Evolutionary conservation across 2,329 filamentous ascomycete genomes (phyloP).

Genomic region (Elsinoe perseae): DNA sequence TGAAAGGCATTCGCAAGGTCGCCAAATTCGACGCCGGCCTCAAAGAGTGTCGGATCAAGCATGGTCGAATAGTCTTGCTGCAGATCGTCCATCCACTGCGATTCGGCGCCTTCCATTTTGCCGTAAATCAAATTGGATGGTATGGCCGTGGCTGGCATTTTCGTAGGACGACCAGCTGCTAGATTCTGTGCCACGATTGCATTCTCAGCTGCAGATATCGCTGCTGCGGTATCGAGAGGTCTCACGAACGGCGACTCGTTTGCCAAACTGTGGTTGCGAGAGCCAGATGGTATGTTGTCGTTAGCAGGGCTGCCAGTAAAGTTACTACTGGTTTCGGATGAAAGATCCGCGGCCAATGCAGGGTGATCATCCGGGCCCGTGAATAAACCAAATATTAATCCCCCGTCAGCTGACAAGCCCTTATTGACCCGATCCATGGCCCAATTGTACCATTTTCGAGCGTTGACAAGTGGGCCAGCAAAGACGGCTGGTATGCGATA

Average conservation of each 20-base stretch:
- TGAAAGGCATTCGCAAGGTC: constrained; percentile 3
- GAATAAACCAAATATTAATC: background rate
- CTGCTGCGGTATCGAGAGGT: background rate
- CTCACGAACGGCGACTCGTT: background rate
- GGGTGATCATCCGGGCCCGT: constrained; percentile 8
- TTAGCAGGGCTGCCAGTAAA: background rate
- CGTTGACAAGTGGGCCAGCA: background rate
- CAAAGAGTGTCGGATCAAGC: constrained; percentile 13
- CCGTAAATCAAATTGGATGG: background rate
- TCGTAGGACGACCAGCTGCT: background rate
- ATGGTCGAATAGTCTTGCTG: constrained; percentile 11
- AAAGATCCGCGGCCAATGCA: background rate
- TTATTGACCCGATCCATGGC: background rate
- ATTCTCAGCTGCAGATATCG: background rate
- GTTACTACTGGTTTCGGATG: background rate
- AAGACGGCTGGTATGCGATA: constrained; percentile 11
- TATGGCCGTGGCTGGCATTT: background rate
- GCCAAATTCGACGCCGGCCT: background rate
- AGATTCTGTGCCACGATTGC: background rate
- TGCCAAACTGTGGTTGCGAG: background rate
- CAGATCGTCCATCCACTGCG: constrained; percentile 9
- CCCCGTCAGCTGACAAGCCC: background rate
- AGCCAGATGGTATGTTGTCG: background rate
- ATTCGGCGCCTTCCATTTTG: background rate
- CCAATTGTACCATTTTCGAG: constrained; percentile 9